These are phyloP conservation scores for Hibiscus syriacus DNA, from an alignment of 345 rosid species.

Conservation along the genomic window DNA sequence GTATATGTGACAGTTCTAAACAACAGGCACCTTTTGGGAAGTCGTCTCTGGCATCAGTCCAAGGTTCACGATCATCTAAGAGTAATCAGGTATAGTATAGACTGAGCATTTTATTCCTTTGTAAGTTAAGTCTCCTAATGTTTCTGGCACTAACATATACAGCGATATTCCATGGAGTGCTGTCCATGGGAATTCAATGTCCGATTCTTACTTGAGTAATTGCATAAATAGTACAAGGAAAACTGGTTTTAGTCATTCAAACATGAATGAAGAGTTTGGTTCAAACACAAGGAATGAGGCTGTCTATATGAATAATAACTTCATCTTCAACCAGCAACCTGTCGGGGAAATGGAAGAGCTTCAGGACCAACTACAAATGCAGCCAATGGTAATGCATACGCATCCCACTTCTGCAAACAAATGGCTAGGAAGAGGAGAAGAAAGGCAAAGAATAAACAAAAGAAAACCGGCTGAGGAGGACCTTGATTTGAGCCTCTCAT, in stretches of 20 bases:
- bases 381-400: not conserved
- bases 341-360: slow-evolving; percentile 1
- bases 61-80: slow-evolving; percentile 19
- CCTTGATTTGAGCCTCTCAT: slow-evolving; percentile 29
- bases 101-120: not conserved
- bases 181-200: slow-evolving; percentile 10
- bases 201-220: slow-evolving; percentile 4
- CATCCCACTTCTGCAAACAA: not conserved
- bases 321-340: slow-evolving; percentile 1
- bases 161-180: slow-evolving; percentile 5
- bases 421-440: slow-evolving; percentile 3
- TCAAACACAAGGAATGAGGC: slow-evolving; percentile 15
- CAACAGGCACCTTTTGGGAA: slow-evolving; percentile 15
- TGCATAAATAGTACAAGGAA: not conserved
- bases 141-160: not conserved
- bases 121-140: not conserved
- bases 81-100: slow-evolving; percentile 21
- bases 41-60: slow-evolving; percentile 17
- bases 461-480: slow-evolving; percentile 12
- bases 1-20: slow-evolving; percentile 19
- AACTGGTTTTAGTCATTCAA: not conserved
- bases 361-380: not conserved
- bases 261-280: slow-evolving; percentile 2
- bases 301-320: not conserved
- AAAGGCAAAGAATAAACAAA: slow-evolving; percentile 10